These are phyloP conservation scores for Malania oleifera DNA, from an alignment of 164 flowering plant genomes.

Conservation along the genomic window DNA sequence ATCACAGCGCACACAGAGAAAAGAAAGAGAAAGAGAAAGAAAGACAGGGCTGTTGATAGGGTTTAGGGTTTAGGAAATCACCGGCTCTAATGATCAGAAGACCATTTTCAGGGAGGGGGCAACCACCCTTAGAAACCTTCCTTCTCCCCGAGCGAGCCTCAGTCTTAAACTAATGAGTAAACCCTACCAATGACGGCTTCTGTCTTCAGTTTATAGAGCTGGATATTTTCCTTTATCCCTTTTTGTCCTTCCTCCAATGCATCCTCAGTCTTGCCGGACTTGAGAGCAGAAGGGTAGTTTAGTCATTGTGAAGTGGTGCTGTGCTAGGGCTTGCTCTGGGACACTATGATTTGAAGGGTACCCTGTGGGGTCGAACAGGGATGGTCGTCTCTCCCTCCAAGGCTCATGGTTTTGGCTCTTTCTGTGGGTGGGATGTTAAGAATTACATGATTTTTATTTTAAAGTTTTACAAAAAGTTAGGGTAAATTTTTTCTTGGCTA, in stretches of 20 bases:
- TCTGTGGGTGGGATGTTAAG: no score
- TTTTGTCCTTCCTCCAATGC: not conserved
- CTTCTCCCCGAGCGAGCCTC: conserved; percentile 25
- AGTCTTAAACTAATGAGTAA: conserved; percentile 35
- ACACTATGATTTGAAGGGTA: no score
- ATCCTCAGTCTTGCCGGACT: no score
- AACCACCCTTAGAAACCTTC: conserved; percentile 1
- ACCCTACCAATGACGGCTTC: not conserved
- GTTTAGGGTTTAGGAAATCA: conserved; percentile 13
- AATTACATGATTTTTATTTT: no score
- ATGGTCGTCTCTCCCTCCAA: no score
- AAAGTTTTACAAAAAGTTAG: no score
- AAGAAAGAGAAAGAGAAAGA: conserved; percentile 4
- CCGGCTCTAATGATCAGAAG: conserved; percentile 17
- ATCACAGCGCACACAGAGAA: no score
- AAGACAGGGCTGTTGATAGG: not conserved
- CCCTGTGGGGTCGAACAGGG: no score
- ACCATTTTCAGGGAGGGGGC: conserved; percentile 17
- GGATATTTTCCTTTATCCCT: not conserved
- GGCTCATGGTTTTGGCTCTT: no score
- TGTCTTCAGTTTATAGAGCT: not conserved
- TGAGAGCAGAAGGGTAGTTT: not conserved
- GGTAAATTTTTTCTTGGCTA: no score
- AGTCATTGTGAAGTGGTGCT: no score
- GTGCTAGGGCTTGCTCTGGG: no score